phyloP scores from a whole-genome alignment of 768 basidiomycete species.

The Lentinula lateritia region DNA sequence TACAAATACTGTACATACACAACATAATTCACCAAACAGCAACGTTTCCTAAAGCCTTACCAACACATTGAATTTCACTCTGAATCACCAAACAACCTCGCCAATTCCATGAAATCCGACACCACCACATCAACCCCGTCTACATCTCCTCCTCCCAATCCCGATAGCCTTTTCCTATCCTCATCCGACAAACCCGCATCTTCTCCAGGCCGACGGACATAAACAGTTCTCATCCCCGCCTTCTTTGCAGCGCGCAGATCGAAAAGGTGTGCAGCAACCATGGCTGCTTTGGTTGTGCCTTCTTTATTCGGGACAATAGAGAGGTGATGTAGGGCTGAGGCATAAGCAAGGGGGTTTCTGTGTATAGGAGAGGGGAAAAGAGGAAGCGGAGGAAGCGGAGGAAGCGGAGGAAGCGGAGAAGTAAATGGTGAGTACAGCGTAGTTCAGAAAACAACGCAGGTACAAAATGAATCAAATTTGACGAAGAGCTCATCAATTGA shows the following conservation, averaged over 20 bases:
- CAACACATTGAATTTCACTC: too few species aligned
- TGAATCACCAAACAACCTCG: constrained; percentile 9
- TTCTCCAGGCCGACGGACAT: constrained; percentile 47
- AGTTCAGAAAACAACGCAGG: too few species aligned
- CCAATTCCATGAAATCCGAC: constrained; percentile 46
- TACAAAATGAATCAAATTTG: too few species aligned
- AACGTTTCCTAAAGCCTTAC: too few species aligned
- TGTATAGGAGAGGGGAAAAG: background rate
- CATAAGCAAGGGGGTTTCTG: constrained; percentile 50
- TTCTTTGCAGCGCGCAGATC: constrained; percentile 51
- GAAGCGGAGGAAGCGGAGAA: too few species aligned
- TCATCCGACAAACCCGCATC: constrained; percentile 19
- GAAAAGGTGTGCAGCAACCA: constrained; percentile 61
- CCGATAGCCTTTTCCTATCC: background rate
- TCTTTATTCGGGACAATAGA: constrained; percentile 17
- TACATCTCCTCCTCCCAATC: constrained; percentile 28
- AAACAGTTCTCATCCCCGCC: constrained; percentile 54
- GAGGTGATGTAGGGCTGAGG: constrained; percentile 43
- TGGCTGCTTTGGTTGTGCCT: constrained; percentile 34
- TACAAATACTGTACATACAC: too few species aligned
- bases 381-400: too few species aligned
- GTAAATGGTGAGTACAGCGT: background rate
- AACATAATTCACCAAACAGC: too few species aligned
- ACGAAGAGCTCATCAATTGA: constrained; percentile 13
- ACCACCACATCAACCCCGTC: constrained; percentile 50